phyloP scores from a whole-genome alignment of 163 green algal genomes.

The Smithsoniella earleae region DNA sequence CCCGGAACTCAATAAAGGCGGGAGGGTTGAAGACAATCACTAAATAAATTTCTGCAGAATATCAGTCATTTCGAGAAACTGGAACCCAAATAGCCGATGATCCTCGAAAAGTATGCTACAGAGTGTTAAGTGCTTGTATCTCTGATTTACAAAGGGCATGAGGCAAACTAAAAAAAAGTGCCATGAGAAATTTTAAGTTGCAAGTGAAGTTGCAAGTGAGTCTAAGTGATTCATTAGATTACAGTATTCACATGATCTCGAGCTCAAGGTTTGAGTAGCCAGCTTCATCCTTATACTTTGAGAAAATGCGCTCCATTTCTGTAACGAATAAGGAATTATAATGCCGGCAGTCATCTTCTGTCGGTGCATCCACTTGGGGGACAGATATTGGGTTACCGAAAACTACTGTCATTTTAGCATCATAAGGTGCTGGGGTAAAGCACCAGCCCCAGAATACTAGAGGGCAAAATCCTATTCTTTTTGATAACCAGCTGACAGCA shows the following conservation, averaged over 20 bases:
- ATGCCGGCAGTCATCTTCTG: conserved; percentile 37
- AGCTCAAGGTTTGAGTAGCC: conserved; percentile 32
- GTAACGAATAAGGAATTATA: conserved; percentile 45
- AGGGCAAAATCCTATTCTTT: conserved; percentile 55
- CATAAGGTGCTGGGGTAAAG: conserved; percentile 47
- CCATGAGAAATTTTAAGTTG: too few species aligned
- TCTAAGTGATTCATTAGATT: too few species aligned
- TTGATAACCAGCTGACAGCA: conserved; percentile 28
- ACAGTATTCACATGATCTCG: conserved; percentile 14
- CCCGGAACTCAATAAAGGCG: too few species aligned
- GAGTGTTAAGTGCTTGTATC: too few species aligned
- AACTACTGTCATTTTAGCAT: conserved; percentile 50
- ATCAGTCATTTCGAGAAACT: too few species aligned
- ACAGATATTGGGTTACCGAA: conserved; percentile 61
- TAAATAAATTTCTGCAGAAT: too few species aligned
- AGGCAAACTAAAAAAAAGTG: too few species aligned
- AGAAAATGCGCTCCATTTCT: conserved; percentile 40
- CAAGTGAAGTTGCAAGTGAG: too few species aligned
- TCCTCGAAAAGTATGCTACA: too few species aligned
- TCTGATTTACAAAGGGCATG: too few species aligned
- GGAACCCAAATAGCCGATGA: too few species aligned
- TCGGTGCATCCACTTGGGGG: conserved; percentile 32
- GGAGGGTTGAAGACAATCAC: too few species aligned
- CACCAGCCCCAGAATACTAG: conserved; percentile 58
- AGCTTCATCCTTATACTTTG: conserved; percentile 37